Evolutionary conservation across 2,329 filamentous ascomycete species (phyloP).

Genomic region (Colletotrichum truncatum): DNA sequence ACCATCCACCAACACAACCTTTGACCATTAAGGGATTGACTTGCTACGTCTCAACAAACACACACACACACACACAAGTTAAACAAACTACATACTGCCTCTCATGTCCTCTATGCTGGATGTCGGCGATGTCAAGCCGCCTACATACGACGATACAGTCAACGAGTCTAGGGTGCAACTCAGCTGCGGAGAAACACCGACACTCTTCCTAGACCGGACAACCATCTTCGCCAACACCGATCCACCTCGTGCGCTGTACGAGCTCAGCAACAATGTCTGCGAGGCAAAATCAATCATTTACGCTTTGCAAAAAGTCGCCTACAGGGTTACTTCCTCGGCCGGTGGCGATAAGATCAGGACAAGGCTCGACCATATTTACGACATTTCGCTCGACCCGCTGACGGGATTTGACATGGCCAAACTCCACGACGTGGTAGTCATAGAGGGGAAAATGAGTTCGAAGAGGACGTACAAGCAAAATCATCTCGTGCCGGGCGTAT

Average conservation of each 20-base stretch:
- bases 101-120: slow-evolving; percentile 3
- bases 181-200: slow-evolving; percentile 19
- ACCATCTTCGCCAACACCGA: slow-evolving; percentile 21
- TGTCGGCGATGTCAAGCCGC: slow-evolving; percentile 3
- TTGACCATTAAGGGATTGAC: no score
- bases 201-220: slow-evolving; percentile 5
- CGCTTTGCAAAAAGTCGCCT: slow-evolving; percentile 38
- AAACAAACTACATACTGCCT: neutral
- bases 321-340: slow-evolving; percentile 28
- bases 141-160: slow-evolving; percentile 17
- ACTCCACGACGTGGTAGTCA: slow-evolving; percentile 5
- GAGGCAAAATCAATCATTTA: slow-evolving; percentile 32
- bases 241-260: slow-evolving; percentile 33
- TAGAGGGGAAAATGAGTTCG: slow-evolving; percentile 34
- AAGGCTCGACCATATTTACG: slow-evolving; percentile 40
- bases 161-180: neutral
- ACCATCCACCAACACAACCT: no score
- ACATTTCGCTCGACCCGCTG: slow-evolving; percentile 33
- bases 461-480: slow-evolving; percentile 34
- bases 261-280: slow-evolving; percentile 35
- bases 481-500: slow-evolving; percentile 31
- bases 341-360: slow-evolving; percentile 31
- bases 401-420: neutral
- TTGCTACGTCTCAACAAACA: no score
- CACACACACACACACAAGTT: neutral